phyloP scores from a whole-genome alignment of 768 basidiomycete species.

The Phaffia australis region DNA sequence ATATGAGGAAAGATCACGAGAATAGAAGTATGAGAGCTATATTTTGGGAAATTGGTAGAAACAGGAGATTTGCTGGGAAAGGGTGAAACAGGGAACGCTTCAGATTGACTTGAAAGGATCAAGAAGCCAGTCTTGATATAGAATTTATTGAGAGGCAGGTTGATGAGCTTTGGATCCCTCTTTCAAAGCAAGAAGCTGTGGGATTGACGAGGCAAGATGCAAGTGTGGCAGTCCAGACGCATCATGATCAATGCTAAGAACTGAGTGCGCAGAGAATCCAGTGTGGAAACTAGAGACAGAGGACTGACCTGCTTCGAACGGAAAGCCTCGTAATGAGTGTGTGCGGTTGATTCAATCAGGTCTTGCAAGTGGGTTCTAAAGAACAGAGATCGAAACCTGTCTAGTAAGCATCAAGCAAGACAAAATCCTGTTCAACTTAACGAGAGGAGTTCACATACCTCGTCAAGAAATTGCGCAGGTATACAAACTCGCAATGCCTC shows the following conservation, averaged over 20 bases:
- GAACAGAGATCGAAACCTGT: neutral
- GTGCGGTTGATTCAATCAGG: constrained; percentile 95
- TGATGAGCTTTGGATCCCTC: constrained; percentile 1
- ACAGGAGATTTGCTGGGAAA: too few species aligned
- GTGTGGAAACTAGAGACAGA: neutral
- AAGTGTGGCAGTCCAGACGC: neutral
- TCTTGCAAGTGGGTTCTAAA: constrained; percentile 89
- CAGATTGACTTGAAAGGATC: too few species aligned
- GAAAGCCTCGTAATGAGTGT: constrained; percentile 99
- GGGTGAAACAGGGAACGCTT: too few species aligned
- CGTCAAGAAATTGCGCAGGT: constrained; percentile 92
- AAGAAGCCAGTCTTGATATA: too few species aligned
- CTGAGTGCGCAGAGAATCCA: neutral
- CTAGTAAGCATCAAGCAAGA: neutral
- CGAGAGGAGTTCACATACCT: constrained; percentile 44
- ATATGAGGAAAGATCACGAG: too few species aligned
- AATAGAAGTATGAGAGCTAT: too few species aligned
- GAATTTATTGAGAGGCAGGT: too few species aligned
- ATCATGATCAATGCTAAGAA: neutral
- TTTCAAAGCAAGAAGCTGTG: constrained; percentile 22
- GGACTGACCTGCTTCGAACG: constrained; percentile 68
- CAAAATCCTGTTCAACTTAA: neutral
- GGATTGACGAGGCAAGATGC: too few species aligned
- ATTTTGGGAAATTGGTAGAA: too few species aligned
- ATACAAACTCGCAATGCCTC: constrained; percentile 94